Conservation (phyloP, 2,329 filamentous ascomycete species). For the Colletotrichum sp. region DNA sequence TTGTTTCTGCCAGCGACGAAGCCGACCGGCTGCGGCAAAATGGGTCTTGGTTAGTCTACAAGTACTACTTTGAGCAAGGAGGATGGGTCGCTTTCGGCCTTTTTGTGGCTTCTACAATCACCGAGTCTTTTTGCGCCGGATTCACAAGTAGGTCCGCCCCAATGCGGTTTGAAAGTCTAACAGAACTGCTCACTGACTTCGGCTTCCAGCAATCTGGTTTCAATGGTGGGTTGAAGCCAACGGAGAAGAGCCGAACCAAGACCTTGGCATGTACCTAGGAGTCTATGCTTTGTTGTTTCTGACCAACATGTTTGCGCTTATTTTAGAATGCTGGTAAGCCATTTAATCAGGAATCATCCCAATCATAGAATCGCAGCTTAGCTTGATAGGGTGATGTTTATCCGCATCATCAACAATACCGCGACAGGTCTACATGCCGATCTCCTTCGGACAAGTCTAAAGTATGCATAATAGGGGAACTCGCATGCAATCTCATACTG, state of each 20-base stretch:
- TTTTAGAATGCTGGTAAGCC: not conserved
- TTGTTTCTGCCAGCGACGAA: not conserved
- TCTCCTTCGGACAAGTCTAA: not conserved
- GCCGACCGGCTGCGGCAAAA: not conserved
- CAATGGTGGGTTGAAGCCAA: conserved; percentile 12
- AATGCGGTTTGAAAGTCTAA: not conserved
- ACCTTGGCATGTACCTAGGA: not conserved
- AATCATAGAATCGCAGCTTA: not conserved
- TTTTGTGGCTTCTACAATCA: not conserved
- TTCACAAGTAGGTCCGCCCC: not conserved
- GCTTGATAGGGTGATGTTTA: not conserved
- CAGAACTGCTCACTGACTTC: not conserved
- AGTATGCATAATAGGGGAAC: not conserved
- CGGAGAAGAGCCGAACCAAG: not conserved
- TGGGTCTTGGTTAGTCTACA: not conserved
- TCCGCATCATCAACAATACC: not conserved
- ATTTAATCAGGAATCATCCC: not conserved
- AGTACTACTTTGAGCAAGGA: not conserved
- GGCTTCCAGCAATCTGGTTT: not conserved
- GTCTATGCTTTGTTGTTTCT: not conserved
- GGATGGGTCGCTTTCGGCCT: not conserved
- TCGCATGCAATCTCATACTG: not conserved
- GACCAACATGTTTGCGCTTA: not conserved
- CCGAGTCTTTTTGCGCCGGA: not conserved
- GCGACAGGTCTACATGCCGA: not conserved